Evolutionary conservation across 345 rosid species (phyloP), one percentile per base, ranked within the genome.

Genomic region (Schrenkiella parvula): DNA sequence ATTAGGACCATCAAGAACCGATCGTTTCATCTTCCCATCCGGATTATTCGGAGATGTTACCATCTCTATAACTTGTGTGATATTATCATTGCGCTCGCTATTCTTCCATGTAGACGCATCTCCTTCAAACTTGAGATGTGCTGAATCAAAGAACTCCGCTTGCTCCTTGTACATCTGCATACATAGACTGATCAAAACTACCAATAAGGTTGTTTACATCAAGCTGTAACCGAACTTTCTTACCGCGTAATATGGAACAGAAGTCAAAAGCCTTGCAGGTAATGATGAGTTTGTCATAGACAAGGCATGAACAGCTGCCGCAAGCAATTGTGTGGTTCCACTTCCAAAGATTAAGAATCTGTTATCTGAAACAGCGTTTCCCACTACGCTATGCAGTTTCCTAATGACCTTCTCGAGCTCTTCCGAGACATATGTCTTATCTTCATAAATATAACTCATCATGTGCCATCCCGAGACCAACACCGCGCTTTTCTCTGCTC

Each of bases 21-120:
- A 83, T 66, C 72, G 53, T 14, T 85, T 86, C 56, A 79, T 26
- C 57, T 66, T 72, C 6, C 96, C 97, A 64, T 86, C 90, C 5
- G 97, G 97, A 74, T 91, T 91, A 79, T 86, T 87, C 0, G 97
- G 97, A 41, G 93, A 80, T 21, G 96, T 87, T 1, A 87, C 96
- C 43, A 91, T 72, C 74, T 91, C 96, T 54, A 91, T 74, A 12
- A 84, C 25, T 31, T 78, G 38, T 29, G 23, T 60, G 3, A 43
- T 34, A 6, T 32, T 67, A n/a, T n/a, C n/a, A 14, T 9, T 68
- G 7, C 76, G 70, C 56, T 71, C 55, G 80, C 65, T 12, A 82
- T 66, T 53, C 11, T 44, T 55, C 78, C 77, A 73, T 6, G 2
- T 34, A 46, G 77, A 56, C 1, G 66, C 66, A 57, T 91, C 92